Base-by-base conservation (phyloP, 176 grass and related monocot species). In the Poa pratensis region DNA sequence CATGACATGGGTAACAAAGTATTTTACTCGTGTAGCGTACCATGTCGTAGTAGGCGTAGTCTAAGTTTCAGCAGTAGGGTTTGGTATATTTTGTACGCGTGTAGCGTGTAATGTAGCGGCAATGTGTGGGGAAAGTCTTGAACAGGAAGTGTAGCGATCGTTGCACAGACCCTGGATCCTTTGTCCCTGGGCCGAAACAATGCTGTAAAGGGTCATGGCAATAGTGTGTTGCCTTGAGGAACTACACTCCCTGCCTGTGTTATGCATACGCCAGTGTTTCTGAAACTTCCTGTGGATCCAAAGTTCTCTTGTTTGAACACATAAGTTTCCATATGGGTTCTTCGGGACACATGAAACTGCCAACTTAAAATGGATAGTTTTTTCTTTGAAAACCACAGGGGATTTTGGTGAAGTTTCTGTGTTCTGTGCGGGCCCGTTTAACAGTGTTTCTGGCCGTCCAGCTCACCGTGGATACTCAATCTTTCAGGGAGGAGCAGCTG, bases 11-110 rank as follows among this genome's bases (percentile, higher is more conserved):
- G 78, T n/a, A 0, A 34, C 24, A 3, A 64, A 40, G 3, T 58
- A 5, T 32, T 65, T 16, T 65, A 8, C 65, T 68, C 37, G 3
- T 54, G 69, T 10, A 54, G 45, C 57, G 14, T 82, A 45, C 7
- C 75, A 55, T 83, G 54, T 59, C 59, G 26, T 34, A 67, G 58
- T 83, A 80, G 48, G 70, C 72, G 19, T 67, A 83, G 66, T 59
- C 4, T 78, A 58, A 28, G 66, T 16, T 65, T 46, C 39, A 62
- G 50, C 63, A 8, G 11, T 61, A 57, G 45, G 34, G 7, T 40
- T 20, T 78, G 70, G 71, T 75, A 67, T 75, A 49, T 83, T 46
- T 12, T 75, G 49, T 79, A 77, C 20, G 27, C 24, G 23, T 71
- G 39, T 60, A 39, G 15, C 12, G 40, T 70, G 49, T 65, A 54